Evolutionary conservation across 1,284 basidiomycete species (phyloP).

Genomic region (Ganoderma lingzhi): DNA sequence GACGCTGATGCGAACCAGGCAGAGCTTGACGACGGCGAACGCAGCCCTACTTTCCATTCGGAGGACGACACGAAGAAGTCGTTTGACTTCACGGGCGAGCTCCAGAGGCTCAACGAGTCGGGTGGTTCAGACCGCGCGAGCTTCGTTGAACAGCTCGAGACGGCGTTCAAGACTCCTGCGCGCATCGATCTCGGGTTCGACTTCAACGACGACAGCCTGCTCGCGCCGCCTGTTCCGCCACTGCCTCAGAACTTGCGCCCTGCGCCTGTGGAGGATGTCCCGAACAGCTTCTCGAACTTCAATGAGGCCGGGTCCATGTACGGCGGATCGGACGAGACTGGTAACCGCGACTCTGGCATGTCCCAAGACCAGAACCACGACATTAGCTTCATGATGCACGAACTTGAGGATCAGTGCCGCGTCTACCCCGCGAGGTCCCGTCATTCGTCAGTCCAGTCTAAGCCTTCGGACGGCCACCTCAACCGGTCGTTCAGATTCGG

Average conservation of each 20-base stretch:
- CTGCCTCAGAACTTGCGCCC: constrained; percentile 35
- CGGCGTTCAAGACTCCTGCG: constrained; percentile 78
- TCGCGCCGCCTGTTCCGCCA: constrained; percentile 54
- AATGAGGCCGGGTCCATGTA: constrained; percentile 33
- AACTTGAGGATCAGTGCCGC: constrained; percentile 40
- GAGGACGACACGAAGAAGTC: constrained; percentile 77
- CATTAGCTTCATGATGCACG: constrained; percentile 38
- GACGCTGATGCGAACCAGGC: constrained; percentile 55
- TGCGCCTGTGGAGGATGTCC: constrained; percentile 34
- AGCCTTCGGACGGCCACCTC: constrained; percentile 67
- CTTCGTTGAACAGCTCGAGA: constrained; percentile 85
- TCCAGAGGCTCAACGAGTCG: constrained; percentile 73
- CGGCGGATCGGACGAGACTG: constrained; percentile 23
- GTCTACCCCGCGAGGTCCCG: constrained; percentile 32
- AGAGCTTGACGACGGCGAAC: constrained; percentile 53
- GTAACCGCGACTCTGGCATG: constrained; percentile 31
- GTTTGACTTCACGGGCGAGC: constrained; percentile 88
- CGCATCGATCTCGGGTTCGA: constrained; percentile 64
- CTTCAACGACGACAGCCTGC: constrained; percentile 48
- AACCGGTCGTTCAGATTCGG: constrained; percentile 79
- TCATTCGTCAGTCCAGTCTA: constrained; percentile 48
- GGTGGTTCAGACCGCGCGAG: constrained; percentile 74
- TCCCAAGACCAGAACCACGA: constrained; percentile 34
- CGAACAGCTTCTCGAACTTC: constrained; percentile 37
- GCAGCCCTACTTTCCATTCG: constrained; percentile 37